Conservation (phyloP, 306 rosid genomes). For the Hippophae tibetana region DNA sequence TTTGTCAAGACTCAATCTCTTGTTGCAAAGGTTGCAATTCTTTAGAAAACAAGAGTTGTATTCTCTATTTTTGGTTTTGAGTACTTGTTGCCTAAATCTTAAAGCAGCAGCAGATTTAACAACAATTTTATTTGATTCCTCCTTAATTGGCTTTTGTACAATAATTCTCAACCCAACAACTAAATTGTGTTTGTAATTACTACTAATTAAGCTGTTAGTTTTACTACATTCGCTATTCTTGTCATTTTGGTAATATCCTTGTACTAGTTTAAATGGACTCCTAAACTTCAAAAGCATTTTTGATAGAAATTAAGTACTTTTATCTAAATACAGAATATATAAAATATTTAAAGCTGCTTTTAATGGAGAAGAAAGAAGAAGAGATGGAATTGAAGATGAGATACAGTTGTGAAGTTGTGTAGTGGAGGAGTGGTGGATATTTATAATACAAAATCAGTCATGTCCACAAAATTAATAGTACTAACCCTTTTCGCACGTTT, state of each 20-base stretch:
- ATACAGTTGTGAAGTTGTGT: background rate
- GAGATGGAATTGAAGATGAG: slow-evolving; percentile 10
- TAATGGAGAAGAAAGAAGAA: background rate
- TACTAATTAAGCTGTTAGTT: background rate
- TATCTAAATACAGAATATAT: background rate
- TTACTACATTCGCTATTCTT: background rate
- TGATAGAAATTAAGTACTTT: background rate
- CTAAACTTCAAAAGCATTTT: slow-evolving; percentile 13
- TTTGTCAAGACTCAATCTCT: slow-evolving; percentile 29
- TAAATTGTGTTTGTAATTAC: too few relatives aligned
- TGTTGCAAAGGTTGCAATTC: slow-evolving; percentile 37
- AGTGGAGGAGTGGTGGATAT: background rate
- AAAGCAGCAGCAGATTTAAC: slow-evolving; percentile 24
- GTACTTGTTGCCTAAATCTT: slow-evolving; percentile 12
- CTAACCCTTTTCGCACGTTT: too few relatives aligned
- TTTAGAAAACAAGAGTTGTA: slow-evolving; percentile 29
- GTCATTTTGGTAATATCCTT: background rate
- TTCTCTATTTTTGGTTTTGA: background rate
- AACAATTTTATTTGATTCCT: slow-evolving; percentile 14
- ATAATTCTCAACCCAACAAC: slow-evolving; percentile 37
- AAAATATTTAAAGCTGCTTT: background rate
- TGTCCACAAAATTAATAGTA: background rate
- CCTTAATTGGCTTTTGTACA: slow-evolving; percentile 16
- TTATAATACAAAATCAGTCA: background rate
- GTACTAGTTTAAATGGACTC: slow-evolving; percentile 13